Evolutionary conservation across 371 early-diverging fungal species (phyloP).

Genomic region (Conidiobolus incongruus): DNA sequence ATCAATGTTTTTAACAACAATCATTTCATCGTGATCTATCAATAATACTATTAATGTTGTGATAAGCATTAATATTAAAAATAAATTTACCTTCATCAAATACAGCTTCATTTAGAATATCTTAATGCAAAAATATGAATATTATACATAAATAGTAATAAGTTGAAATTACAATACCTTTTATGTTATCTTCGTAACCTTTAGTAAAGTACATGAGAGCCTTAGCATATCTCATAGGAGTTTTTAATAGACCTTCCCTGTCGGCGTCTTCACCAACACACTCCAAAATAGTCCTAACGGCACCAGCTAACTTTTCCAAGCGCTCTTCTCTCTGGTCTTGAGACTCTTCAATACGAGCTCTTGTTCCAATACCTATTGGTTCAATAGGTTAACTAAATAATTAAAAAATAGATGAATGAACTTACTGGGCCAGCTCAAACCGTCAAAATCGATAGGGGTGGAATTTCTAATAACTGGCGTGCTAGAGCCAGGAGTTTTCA

Average conservation of each 20-base stretch:
- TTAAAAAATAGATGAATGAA: background rate
- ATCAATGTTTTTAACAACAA: conserved; percentile 85
- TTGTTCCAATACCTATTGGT: conserved; percentile 38
- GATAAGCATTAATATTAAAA: background rate
- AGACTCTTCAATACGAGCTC: conserved; percentile 51
- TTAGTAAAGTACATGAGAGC: conserved; percentile 91
- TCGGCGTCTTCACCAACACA: conserved; percentile 92
- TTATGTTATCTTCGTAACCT: conserved; percentile 78
- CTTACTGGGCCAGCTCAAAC: conserved; percentile 30
- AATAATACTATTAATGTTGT: conserved; percentile 16
- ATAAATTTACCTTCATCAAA: conserved; percentile 67
- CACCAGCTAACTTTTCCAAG: conserved; percentile 49
- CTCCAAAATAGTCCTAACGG: conserved; percentile 71
- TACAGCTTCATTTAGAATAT: conserved; percentile 72
- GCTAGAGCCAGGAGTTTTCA: too few species aligned
- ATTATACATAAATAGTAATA: background rate
- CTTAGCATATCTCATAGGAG: conserved; percentile 92
- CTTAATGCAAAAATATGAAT: conserved; percentile 17
- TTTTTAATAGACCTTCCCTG: conserved; percentile 85
- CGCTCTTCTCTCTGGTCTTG: conserved; percentile 38
- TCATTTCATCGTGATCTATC: conserved; percentile 93
- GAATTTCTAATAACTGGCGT: background rate
- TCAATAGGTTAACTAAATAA: background rate
- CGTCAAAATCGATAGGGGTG: conserved; percentile 15
- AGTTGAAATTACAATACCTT: too few species aligned